phyloP scores from a whole-genome alignment of 768 basidiomycete genomes.

The Boletus rubescentipes region DNA sequence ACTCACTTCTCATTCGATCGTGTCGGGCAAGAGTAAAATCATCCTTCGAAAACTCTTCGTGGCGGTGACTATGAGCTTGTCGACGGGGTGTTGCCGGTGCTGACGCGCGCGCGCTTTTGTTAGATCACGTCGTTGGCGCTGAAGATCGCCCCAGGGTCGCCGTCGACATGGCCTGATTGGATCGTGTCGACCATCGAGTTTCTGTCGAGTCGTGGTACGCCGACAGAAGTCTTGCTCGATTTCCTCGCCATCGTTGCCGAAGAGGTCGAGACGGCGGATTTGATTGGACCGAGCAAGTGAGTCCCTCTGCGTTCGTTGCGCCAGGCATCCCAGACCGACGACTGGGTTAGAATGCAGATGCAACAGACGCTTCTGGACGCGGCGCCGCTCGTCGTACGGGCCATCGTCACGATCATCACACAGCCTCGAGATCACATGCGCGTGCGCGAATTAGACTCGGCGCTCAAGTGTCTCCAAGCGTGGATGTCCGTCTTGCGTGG shows the following conservation, averaged over 20 bases:
- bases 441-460: slow-evolving; percentile 56
- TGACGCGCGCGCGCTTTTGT: slow-evolving; percentile 8
- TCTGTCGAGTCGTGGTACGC: slow-evolving; percentile 59
- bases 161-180: slow-evolving; percentile 75
- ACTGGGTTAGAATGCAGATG: slow-evolving; percentile 52
- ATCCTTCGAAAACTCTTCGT: slow-evolving; percentile 88
- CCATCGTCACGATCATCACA: slow-evolving; percentile 58
- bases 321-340: slow-evolving; percentile 5
- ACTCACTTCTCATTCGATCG: slow-evolving; percentile 64
- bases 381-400: slow-evolving; percentile 66
- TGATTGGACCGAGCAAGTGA: slow-evolving; percentile 72
- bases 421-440: slow-evolving; percentile 34
- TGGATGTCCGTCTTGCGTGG: slow-evolving; percentile 75
- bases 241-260: slow-evolving; percentile 84
- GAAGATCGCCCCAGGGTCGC: slow-evolving; percentile 58
- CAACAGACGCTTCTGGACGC: slow-evolving; percentile 66
- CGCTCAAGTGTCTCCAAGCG: slow-evolving; percentile 76
- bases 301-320: slow-evolving; percentile 25
- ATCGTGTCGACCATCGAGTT: slow-evolving; percentile 61
- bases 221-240: slow-evolving; percentile 63
- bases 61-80: slow-evolving; percentile 47
- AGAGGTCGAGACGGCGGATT: slow-evolving; percentile 73
- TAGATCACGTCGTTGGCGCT: slow-evolving; percentile 73
- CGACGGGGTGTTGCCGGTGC: not conserved
- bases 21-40: slow-evolving; percentile 58